These are phyloP conservation scores for Withania somnifera DNA, from an alignment of 305 asterid genomes.

Conservation along the genomic window DNA sequence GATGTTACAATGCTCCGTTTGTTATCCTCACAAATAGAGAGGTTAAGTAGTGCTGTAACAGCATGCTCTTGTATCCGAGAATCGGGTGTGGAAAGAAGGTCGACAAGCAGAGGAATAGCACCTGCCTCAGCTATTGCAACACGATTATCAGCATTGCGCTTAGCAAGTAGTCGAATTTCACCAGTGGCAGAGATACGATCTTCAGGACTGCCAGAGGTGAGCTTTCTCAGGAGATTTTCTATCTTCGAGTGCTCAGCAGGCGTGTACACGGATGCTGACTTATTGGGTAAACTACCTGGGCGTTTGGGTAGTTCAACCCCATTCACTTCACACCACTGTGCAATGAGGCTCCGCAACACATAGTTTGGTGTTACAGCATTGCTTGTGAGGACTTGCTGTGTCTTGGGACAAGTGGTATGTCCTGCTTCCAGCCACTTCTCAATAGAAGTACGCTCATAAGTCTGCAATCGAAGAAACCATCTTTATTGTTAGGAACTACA, in stretches of 20 bases:
- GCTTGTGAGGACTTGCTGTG: slow-evolving; percentile 69
- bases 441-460: slow-evolving; percentile 75
- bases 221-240: slow-evolving; percentile 58
- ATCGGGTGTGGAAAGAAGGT: slow-evolving; percentile 64
- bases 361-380: slow-evolving; percentile 76
- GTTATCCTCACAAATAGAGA: slow-evolving; percentile 84
- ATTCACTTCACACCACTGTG: slow-evolving; percentile 88
- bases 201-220: slow-evolving; percentile 65
- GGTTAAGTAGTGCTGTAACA: slow-evolving; percentile 91
- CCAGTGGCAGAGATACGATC: slow-evolving; percentile 82
- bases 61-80: slow-evolving; percentile 91
- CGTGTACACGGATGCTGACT: slow-evolving; percentile 46
- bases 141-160: slow-evolving; percentile 85
- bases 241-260: slow-evolving; percentile 63
- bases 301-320: slow-evolving; percentile 84
- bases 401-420: slow-evolving; percentile 85
- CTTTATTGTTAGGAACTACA: background rate
- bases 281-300: slow-evolving; percentile 39
- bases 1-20: slow-evolving; percentile 63
- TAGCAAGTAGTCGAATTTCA: slow-evolving; percentile 94
- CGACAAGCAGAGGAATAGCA: slow-evolving; percentile 73
- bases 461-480: slow-evolving; percentile 32
- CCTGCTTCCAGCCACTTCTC: slow-evolving; percentile 95
- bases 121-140: slow-evolving; percentile 97
- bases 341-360: slow-evolving; percentile 87